phyloP scores from a whole-genome alignment of 2,329 filamentous ascomycete species.

The Pyricularia pennisetigena region DNA sequence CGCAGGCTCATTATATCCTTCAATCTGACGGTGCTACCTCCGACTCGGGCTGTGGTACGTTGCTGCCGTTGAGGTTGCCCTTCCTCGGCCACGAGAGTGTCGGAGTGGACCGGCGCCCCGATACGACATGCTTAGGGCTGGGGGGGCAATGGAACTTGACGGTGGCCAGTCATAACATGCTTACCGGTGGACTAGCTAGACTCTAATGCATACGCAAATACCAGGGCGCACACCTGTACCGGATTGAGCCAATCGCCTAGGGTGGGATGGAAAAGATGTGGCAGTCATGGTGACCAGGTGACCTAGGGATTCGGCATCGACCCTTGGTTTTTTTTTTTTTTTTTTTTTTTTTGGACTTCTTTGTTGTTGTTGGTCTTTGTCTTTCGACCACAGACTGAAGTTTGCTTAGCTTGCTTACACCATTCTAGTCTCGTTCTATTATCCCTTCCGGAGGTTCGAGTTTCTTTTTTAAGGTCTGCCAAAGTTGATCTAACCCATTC shows the following conservation, averaged over 20 bases:
- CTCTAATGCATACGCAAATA: background rate
- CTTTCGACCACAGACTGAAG: background rate
- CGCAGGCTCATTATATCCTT: background rate
- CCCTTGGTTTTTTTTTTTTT: background rate
- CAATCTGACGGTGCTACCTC: background rate
- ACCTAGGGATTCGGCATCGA: background rate
- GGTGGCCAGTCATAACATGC: background rate
- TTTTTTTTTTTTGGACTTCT: background rate
- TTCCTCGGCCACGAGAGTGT: background rate
- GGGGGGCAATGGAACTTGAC: background rate
- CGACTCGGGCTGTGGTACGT: background rate
- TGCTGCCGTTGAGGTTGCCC: background rate
- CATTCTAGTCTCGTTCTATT: background rate
- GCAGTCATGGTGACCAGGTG: background rate
- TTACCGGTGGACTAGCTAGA: background rate
- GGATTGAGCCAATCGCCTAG: background rate
- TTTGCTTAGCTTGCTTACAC: background rate
- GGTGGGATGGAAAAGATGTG: background rate
- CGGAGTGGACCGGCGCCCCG: background rate
- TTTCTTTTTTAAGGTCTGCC: background rate
- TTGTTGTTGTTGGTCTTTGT: background rate
- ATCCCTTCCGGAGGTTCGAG: background rate
- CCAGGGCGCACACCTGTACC: background rate
- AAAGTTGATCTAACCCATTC: background rate
- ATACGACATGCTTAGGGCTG: background rate